A percentile compares a stretch with the other conserved stretches of the same genome.
phyloP scores from a whole-genome alignment of 1,284 basidiomycete genomes.

The Ceratobasidium sp. region DNA sequence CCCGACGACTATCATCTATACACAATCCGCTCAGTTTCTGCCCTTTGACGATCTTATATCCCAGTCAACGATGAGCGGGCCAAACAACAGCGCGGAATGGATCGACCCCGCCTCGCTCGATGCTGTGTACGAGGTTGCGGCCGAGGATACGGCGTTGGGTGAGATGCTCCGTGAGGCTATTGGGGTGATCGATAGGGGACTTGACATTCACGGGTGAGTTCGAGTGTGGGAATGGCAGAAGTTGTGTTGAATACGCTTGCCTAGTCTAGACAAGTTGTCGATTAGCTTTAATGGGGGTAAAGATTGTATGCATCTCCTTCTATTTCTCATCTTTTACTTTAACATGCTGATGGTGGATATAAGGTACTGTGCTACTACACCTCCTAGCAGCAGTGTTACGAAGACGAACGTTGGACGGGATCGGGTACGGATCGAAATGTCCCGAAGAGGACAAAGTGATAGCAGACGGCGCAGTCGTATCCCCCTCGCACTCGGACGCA shows the following conservation, averaged over 20 bases:
- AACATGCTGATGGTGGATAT: not conserved
- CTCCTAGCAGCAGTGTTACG: constrained; percentile 83
- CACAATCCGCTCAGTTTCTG: not conserved
- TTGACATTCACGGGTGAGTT: constrained; percentile 81
- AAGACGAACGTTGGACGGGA: constrained; percentile 55
- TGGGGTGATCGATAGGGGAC: constrained; percentile 79
- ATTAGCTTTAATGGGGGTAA: constrained; percentile 99
- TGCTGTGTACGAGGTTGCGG: constrained; percentile 47
- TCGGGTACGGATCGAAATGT: constrained; percentile 32
- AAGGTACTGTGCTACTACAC: constrained; percentile 95
- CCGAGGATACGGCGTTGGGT: constrained; percentile 61
- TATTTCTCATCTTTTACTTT: not conserved
- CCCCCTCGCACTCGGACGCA: constrained; percentile 28
- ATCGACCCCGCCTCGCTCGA: constrained; percentile 45
- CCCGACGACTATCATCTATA: constrained; percentile 2
- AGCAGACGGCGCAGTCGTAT: constrained; percentile 31
- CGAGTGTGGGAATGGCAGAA: not conserved
- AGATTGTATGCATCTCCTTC: constrained; percentile 80
- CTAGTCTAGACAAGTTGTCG: constrained; percentile 76
- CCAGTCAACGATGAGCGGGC: constrained; percentile 2
- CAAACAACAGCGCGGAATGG: not conserved
- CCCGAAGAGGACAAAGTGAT: constrained; percentile 10
- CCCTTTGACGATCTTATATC: too few relatives aligned
- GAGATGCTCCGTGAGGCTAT: constrained; percentile 80
- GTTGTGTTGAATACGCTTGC: constrained; percentile 34